These are phyloP conservation scores for Linum tenue DNA, from an alignment of 345 rosid genomes.

Conservation along the genomic window DNA sequence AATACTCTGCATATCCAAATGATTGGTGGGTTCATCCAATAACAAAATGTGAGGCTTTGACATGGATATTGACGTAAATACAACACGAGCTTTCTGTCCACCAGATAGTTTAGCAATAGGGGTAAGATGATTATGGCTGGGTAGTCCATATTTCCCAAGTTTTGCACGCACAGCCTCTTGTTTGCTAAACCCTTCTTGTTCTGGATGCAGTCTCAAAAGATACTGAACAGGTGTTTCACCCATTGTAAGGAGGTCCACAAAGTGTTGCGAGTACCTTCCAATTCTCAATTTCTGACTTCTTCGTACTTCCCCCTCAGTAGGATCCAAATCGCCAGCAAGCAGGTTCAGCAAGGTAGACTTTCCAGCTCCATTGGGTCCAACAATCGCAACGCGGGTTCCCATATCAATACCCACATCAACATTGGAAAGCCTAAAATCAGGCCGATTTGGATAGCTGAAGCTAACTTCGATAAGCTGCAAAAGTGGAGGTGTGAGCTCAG, in stretches of 20 bases:
- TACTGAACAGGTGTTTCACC: slow-evolving; percentile 89
- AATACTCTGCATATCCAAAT: slow-evolving; percentile 93
- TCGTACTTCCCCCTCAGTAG: slow-evolving; percentile 72
- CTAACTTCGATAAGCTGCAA: slow-evolving; percentile 83
- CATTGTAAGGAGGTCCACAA: slow-evolving; percentile 84
- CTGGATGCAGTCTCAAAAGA: slow-evolving; percentile 92
- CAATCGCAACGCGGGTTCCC: slow-evolving; percentile 93
- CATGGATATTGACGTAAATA: slow-evolving; percentile 90
- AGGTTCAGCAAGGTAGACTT: slow-evolving; percentile 87
- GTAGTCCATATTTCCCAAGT: slow-evolving; percentile 89
- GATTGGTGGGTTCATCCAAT: slow-evolving; percentile 91
- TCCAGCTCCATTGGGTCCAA: slow-evolving; percentile 96
- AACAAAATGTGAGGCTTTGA: slow-evolving; percentile 82
- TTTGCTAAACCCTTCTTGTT: slow-evolving; percentile 89
- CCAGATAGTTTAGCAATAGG: slow-evolving; percentile 87
- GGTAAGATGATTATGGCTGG: slow-evolving; percentile 80
- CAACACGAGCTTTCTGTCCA: slow-evolving; percentile 88
- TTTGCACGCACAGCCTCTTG: slow-evolving; percentile 95
- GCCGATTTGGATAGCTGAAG: slow-evolving; percentile 75
- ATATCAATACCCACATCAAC: slow-evolving; percentile 96
- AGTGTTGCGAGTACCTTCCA: slow-evolving; percentile 95
- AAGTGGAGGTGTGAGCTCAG: slow-evolving; percentile 88
- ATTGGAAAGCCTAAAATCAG: slow-evolving; percentile 65
- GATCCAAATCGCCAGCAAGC: slow-evolving; percentile 81
- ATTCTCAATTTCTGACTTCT: slow-evolving; percentile 86